These are phyloP conservation scores for Discostella pseudostelligera DNA, from an alignment of 108 stramenopile genomes.

Conservation along the genomic window DNA sequence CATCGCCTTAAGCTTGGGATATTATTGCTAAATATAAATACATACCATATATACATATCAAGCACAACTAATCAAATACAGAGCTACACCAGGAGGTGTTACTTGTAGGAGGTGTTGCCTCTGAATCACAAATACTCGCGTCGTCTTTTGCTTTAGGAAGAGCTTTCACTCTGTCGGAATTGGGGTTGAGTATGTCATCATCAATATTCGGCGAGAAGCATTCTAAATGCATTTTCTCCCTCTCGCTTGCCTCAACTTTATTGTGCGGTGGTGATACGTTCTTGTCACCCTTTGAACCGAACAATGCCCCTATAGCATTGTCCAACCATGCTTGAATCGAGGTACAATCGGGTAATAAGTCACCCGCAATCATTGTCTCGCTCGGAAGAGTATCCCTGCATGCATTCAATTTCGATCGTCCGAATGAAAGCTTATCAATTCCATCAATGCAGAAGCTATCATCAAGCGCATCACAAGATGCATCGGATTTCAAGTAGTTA, in stretches of 20 bases:
- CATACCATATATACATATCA: no score
- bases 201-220: not conserved
- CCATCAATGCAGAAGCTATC: not conserved
- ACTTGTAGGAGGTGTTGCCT: not conserved
- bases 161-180: no score
- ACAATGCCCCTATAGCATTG: slow-evolving; percentile 10
- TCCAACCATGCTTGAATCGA: slow-evolving; percentile 4
- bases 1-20: no score
- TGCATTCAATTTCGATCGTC: no score
- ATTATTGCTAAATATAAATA: no score
- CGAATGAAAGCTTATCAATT: no score
- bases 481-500: slow-evolving; percentile 21
- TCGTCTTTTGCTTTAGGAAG: no score
- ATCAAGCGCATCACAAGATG: slow-evolving; percentile 6
- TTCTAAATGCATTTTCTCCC: slow-evolving; percentile 2
- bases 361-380: slow-evolving; percentile 1
- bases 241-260: not conserved
- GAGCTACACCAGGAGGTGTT: not conserved
- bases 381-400: no score
- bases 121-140: no score
- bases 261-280: not conserved
- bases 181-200: no score
- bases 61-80: not conserved
- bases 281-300: slow-evolving; percentile 10
- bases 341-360: not conserved